A percentile compares a stretch with the other conserved stretches of the same genome.
Evolutionary conservation across 2,329 filamentous ascomycete species (phyloP).

Genomic region (Blastomyces emzantsi): DNA sequence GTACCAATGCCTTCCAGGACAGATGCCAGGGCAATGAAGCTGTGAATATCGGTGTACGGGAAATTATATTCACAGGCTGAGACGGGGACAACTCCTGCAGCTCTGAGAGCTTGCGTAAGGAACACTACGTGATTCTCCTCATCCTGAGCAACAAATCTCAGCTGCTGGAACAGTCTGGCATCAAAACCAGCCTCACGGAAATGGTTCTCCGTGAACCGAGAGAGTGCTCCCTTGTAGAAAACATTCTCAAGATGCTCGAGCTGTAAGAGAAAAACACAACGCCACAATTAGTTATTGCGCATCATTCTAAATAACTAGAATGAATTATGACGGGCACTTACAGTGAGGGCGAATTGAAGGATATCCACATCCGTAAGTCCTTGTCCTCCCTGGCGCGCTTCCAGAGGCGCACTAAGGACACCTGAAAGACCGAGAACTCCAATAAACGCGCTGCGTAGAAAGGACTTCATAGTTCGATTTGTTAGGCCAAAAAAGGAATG

Average conservation of each 20-base stretch:
- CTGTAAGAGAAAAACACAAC: not conserved
- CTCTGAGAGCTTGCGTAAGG: constrained; percentile 40
- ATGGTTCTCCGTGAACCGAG: constrained; percentile 47
- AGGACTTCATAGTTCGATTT: constrained; percentile 15
- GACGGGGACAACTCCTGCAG: constrained; percentile 45
- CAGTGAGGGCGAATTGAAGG: constrained; percentile 18
- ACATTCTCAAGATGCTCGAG: constrained; percentile 52
- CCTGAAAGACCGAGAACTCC: constrained; percentile 11
- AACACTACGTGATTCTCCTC: constrained; percentile 52
- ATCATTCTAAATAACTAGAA: not conserved
- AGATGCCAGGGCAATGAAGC: constrained; percentile 45
- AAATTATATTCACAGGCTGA: constrained; percentile 50
- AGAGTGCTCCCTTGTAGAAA: constrained; percentile 54
- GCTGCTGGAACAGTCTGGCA: constrained; percentile 47
- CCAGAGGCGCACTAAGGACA: constrained; percentile 12
- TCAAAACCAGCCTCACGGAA: constrained; percentile 47
- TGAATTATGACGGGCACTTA: constrained; percentile 4
- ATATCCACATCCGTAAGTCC: constrained; percentile 15
- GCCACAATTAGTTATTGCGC: not conserved
- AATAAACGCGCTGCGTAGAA: constrained; percentile 11
- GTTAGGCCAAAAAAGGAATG: constrained; percentile 8
- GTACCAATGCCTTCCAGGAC: constrained; percentile 52
- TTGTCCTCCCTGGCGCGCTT: constrained; percentile 5
- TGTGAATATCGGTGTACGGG: constrained; percentile 38
- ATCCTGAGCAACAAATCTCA: constrained; percentile 49